phyloP scores from a whole-genome alignment of 1,139 yeast genomes.

The Yamadazyma membranifaciens region DNA sequence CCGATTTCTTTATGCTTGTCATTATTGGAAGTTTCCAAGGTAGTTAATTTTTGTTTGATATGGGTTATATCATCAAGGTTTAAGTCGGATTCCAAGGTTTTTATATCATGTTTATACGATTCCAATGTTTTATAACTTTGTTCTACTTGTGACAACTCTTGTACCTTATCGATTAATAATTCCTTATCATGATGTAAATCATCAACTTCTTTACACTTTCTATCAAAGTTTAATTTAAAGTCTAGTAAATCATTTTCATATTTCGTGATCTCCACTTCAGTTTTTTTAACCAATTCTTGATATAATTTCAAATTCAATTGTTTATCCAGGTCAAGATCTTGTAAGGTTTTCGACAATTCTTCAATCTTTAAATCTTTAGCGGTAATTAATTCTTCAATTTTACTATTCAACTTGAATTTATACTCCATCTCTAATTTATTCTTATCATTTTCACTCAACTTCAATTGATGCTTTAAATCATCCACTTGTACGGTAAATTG shows the following conservation, averaged over 20 bases:
- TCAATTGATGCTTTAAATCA: conserved; percentile 9
- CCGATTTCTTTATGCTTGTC: conserved; percentile 1
- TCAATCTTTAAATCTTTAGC: conserved; percentile 23
- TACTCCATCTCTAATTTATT: conserved; percentile 21
- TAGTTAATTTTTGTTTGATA: not conserved
- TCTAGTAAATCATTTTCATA: conserved; percentile 12
- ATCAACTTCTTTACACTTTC: conserved; percentile 4
- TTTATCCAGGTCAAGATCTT: conserved; percentile 11
- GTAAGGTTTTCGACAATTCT: conserved; percentile 8
- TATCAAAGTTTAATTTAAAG: conserved; percentile 7
- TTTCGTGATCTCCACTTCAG: conserved; percentile 10
- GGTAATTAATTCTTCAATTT: conserved; percentile 28
- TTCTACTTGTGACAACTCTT: not conserved
- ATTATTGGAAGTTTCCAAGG: conserved; percentile 5
- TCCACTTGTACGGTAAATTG: not conserved
- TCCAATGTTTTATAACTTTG: not conserved
- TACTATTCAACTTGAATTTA: conserved; percentile 27
- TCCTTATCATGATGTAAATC: not conserved
- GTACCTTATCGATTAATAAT: not conserved
- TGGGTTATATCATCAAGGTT: conserved; percentile 4
- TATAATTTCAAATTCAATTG: conserved; percentile 8
- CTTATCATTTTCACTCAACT: conserved; percentile 12
- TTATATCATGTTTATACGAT: conserved; percentile 5
- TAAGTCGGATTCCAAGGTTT: conserved; percentile 1
- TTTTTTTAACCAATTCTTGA: conserved; percentile 9